Evolutionary conservation across 164 flowering plant species (phyloP).

Genomic region (Malania oleifera): DNA sequence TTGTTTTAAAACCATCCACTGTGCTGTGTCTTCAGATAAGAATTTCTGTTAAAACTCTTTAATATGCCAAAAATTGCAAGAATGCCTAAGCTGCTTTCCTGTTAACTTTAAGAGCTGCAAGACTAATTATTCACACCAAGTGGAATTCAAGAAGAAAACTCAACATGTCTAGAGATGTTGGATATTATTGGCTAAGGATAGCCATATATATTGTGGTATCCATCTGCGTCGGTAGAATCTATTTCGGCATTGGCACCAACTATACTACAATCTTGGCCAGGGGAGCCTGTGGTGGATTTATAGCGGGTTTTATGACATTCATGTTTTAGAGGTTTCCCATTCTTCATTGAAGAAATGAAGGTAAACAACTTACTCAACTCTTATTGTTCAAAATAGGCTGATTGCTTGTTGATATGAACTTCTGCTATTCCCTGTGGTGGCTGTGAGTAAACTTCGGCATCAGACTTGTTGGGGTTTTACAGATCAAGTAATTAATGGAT

Average conservation of each 20-base stretch:
- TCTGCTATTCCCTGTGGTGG: too few species aligned
- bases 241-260: slow-evolving; percentile 52
- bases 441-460: too few species aligned
- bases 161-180: slow-evolving; percentile 80
- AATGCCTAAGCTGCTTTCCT: too few species aligned
- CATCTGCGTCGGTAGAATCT: slow-evolving; percentile 67
- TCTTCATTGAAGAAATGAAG: slow-evolving; percentile 89
- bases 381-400: too few species aligned
- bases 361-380: slow-evolving; percentile 29
- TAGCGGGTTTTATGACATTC: slow-evolving; percentile 80
- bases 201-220: slow-evolving; percentile 51
- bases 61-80: slow-evolving; percentile 41
- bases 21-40: too few species aligned
- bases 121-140: slow-evolving; percentile 24
- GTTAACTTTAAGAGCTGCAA: too few species aligned
- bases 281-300: slow-evolving; percentile 63
- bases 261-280: slow-evolving; percentile 64
- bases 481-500: too few species aligned
- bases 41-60: too few species aligned
- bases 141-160: slow-evolving; percentile 62
- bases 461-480: too few species aligned
- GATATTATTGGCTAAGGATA: slow-evolving; percentile 79
- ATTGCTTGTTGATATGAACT: too few species aligned
- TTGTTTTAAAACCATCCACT: too few species aligned
- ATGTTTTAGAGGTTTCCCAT: slow-evolving; percentile 93